Conservation (phyloP, 2,329 filamentous ascomycete genomes). For the Monilinia laxa region DNA sequence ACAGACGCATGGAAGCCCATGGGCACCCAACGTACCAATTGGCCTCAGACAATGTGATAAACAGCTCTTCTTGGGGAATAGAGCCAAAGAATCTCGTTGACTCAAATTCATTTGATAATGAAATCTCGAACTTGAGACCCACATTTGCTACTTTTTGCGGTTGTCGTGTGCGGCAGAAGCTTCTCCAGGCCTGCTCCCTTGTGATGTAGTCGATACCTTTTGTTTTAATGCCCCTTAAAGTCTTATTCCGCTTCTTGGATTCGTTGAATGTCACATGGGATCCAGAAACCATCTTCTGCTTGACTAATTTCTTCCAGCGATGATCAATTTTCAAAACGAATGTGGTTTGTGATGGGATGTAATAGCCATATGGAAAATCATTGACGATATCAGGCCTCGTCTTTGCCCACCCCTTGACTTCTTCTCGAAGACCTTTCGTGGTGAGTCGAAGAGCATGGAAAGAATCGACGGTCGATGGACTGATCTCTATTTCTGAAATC, state of each 20-base stretch:
- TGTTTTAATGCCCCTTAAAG: background rate
- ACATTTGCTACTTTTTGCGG: background rate
- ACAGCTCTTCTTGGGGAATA: background rate
- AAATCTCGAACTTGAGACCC: background rate
- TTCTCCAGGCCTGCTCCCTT: background rate
- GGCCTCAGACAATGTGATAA: accelerated
- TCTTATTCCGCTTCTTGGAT: background rate
- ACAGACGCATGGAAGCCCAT: background rate
- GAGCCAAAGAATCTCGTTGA: background rate
- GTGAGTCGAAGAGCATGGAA: constrained; percentile 2
- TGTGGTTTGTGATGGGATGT: background rate
- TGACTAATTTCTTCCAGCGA: background rate
- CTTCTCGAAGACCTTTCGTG: constrained; percentile 6
- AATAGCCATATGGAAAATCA: constrained; percentile 3
- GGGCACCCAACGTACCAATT: background rate
- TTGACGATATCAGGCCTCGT: constrained; percentile 6
- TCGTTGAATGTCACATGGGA: background rate
- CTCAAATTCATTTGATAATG: accelerated
- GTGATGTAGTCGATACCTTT: background rate
- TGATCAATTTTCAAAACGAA: constrained; percentile 4
- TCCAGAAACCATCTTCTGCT: constrained; percentile 1
- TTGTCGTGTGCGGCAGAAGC: background rate
- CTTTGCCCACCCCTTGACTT: background rate
- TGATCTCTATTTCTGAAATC: background rate
- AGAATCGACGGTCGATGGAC: background rate